Conservation (phyloP, 176 grass and related monocot genomes). For the Triticum dicoccoides region DNA sequence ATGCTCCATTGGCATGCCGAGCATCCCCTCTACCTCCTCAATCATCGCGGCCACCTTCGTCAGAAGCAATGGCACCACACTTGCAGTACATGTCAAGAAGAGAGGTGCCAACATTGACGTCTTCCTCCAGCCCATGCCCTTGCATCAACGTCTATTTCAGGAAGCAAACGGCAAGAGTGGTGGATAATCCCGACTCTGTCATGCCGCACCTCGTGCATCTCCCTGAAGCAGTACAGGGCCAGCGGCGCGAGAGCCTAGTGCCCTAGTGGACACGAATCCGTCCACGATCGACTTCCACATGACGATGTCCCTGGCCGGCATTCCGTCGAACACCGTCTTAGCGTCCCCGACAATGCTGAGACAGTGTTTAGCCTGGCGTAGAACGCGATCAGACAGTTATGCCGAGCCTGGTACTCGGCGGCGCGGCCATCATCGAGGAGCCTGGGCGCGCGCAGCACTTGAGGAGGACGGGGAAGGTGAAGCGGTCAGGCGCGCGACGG, state of each 20-base stretch:
- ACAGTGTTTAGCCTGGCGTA: slow-evolving; percentile 36
- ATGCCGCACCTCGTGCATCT: slow-evolving; percentile 39
- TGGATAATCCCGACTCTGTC: slow-evolving; percentile 47
- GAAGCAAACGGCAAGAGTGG: too few relatives aligned
- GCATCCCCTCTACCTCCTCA: too few relatives aligned
- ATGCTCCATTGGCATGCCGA: too few relatives aligned
- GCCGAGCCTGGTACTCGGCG: slow-evolving; percentile 41
- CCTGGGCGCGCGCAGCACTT: slow-evolving; percentile 45
- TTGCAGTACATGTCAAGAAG: too few relatives aligned
- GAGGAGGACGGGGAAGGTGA: slow-evolving; percentile 61
- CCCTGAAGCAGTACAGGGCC: slow-evolving; percentile 46
- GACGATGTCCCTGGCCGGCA: slow-evolving; percentile 57
- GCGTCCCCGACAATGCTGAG: slow-evolving; percentile 45
- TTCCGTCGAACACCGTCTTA: slow-evolving; percentile 69
- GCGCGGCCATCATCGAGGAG: slow-evolving; percentile 25
- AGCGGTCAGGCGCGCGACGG: background rate
- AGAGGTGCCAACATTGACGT: too few relatives aligned
- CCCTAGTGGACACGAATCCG: slow-evolving; percentile 42
- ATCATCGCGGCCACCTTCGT: too few relatives aligned
- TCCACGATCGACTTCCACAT: slow-evolving; percentile 75
- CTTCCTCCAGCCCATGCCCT: too few relatives aligned
- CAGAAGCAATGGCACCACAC: too few relatives aligned
- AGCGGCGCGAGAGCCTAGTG: background rate
- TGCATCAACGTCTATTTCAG: too few relatives aligned
- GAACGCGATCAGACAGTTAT: slow-evolving; percentile 61